Evolutionary conservation across 1,139 yeast species (phyloP).

Genomic region (Pichia kudriavzevii): DNA sequence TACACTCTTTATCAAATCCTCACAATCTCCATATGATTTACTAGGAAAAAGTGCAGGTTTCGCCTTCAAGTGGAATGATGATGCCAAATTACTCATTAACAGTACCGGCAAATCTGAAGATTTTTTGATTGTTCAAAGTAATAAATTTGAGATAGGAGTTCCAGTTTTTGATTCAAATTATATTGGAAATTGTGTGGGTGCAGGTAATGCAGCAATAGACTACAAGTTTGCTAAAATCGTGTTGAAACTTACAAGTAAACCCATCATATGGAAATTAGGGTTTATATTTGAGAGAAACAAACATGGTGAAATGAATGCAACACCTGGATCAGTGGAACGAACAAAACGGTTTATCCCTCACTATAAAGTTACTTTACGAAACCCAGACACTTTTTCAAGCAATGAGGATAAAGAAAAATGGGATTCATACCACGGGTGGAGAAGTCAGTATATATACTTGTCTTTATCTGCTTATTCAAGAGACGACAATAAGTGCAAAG

Average conservation of each 20-base stretch:
- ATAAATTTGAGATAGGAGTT: conserved; percentile 42
- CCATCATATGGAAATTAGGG: conserved; percentile 51
- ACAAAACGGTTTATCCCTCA: conserved; percentile 61
- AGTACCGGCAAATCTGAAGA: conserved; percentile 35
- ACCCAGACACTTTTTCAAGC: conserved; percentile 51
- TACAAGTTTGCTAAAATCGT: conserved; percentile 39
- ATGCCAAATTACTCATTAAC: conserved; percentile 38
- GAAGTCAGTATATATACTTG: conserved; percentile 77
- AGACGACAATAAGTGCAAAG: conserved; percentile 12
- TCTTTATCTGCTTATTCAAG: conserved; percentile 61
- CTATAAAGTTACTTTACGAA: conserved; percentile 55
- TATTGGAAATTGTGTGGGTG: conserved; percentile 32
- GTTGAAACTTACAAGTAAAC: conserved; percentile 52
- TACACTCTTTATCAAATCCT: conserved; percentile 45
- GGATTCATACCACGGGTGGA: conserved; percentile 75
- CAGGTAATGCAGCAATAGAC: conserved; percentile 29
- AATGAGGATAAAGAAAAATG: conserved; percentile 34
- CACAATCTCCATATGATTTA: conserved; percentile 41
- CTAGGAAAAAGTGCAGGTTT: conserved; percentile 44
- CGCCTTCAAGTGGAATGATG: conserved; percentile 47
- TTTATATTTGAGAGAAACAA: conserved; percentile 49
- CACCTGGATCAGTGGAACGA: conserved; percentile 34
- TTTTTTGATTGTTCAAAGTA: conserved; percentile 39
- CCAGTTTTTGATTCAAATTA: conserved; percentile 37
- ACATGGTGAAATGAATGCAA: conserved; percentile 12